Conservation (phyloP, 805 yeast genomes). For the Yamadazyma paraphyllophila region DNA sequence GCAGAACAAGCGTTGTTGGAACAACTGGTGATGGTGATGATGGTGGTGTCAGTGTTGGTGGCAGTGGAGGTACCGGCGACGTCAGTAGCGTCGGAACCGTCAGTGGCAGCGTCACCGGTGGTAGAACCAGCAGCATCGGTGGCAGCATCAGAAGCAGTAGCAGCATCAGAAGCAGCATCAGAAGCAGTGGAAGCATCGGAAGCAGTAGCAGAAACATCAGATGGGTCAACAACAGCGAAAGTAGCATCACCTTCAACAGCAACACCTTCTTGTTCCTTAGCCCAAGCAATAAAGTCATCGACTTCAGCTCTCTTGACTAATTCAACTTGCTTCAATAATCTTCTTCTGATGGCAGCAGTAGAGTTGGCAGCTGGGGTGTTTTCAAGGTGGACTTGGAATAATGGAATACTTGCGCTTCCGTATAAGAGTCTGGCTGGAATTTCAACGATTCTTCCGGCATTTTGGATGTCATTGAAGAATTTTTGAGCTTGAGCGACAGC, state of each 20-base stretch:
- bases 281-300: constrained; percentile 24
- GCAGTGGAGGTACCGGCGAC: constrained; percentile 15
- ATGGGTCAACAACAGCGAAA: constrained; percentile 18
- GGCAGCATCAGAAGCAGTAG: neutral
- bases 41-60: constrained; percentile 25
- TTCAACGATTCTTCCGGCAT: constrained; percentile 31
- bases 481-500: constrained; percentile 20
- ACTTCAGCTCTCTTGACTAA: constrained; percentile 32
- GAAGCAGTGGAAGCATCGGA: constrained; percentile 14
- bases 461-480: constrained; percentile 33
- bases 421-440: constrained; percentile 33
- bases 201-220: constrained; percentile 16
- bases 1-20: constrained; percentile 25
- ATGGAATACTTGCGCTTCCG: constrained; percentile 20
- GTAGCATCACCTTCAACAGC: constrained; percentile 22
- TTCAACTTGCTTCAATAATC: constrained; percentile 27
- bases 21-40: constrained; percentile 37
- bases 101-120: constrained; percentile 7
- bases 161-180: neutral
- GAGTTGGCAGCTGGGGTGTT: constrained; percentile 35
- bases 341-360: constrained; percentile 39
- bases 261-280: constrained; percentile 17
- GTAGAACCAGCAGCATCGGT: constrained; percentile 10
- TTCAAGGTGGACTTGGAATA: constrained; percentile 29
- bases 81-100: constrained; percentile 5